A percentile compares a stretch with the other conserved stretches of the same genome.
Evolutionary conservation across 1,139 yeast genomes (phyloP).

Genomic region (Zygosaccharomyces pseudobailii): DNA sequence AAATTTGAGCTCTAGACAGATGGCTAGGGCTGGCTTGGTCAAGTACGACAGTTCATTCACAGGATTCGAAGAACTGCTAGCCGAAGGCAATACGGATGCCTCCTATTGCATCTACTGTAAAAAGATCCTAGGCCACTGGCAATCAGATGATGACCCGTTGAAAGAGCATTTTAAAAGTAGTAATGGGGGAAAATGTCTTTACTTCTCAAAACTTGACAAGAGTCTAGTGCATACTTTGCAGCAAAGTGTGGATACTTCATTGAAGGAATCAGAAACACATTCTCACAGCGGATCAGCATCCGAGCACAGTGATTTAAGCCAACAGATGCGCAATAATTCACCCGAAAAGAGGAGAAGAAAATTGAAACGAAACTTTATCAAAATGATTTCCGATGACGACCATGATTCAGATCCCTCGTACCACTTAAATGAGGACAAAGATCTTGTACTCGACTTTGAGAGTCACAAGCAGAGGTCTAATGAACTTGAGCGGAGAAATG

Average conservation of each 20-base stretch:
- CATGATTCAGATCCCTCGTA: conserved; percentile 9
- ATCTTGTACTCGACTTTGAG: conserved; percentile 19
- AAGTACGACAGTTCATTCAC: conserved; percentile 26
- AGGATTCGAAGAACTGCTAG: conserved; percentile 15
- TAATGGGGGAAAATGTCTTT: conserved; percentile 24
- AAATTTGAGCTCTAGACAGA: conserved; percentile 9
- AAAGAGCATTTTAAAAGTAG: conserved; percentile 19
- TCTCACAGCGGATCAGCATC: not conserved
- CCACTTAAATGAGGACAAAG: conserved; percentile 13
- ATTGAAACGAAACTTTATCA: conserved; percentile 17
- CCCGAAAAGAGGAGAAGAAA: conserved; percentile 15
- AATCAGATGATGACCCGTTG: conserved; percentile 17
- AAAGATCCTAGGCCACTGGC: conserved; percentile 18
- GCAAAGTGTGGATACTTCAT: not conserved
- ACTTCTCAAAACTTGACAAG: conserved; percentile 14
- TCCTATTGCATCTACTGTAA: conserved; percentile 30
- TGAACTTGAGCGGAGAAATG: conserved; percentile 20
- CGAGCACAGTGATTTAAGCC: not conserved
- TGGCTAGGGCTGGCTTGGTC: conserved; percentile 26
- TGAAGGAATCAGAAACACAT: not conserved
- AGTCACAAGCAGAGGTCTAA: conserved; percentile 20
- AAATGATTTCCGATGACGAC: conserved; percentile 12
- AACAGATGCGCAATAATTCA: not conserved
- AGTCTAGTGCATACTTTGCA: not conserved
- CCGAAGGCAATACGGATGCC: conserved; percentile 12